Evolutionary conservation across 2,329 filamentous ascomycete species (phyloP), one percentile per base, ranked within the genome.

Genomic region (Alternaria alternata): DNA sequence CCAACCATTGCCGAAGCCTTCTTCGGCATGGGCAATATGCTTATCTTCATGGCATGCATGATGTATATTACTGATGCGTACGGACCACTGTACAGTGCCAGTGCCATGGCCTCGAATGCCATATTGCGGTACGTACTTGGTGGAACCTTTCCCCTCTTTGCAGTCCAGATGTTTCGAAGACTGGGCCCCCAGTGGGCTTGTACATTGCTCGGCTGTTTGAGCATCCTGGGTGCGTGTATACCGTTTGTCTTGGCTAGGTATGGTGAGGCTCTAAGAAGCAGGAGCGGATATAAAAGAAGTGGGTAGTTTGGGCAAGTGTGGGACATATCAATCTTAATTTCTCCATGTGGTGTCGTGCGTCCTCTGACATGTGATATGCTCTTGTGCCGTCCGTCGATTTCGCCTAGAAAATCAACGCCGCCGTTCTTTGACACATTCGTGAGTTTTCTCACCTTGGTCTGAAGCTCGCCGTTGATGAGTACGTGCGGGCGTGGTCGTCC

Each of bases 121-220:
- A 76, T 90, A 11, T 78, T 85, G 1, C 76, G 88, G 24, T 90
- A 89, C 62, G 73, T 74, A 0, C 79, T 89, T 7, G 85, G 84
- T 0, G 85, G 82, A 1, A 83, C 80, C 0, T 89, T 90, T 55
- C 88, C 88, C 0, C 71, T 90, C 0, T 90, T 89, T 64, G 85
- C 86, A 0, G 75, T 89, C 1, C 85, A 87, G 60, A 73, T 72
- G 62, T 67, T 62, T n/a, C 51, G 46, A 7, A 11, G 42, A 4
- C 14, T 67, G 4, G 61, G 60, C 3, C 41, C 54, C 7, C 52
- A 64, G 7, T 67, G 62, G 60, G 55, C 60, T 12, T 64, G 59
- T 41, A 64, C 57, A 3, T 30, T 66, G 7, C 8, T 66, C 20
- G 61, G 61, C 0, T 62, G 57, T 28, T 41, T 64, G 26, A 63